Conservation (phyloP, 208 protist genomes). For the Trypanosoma caninum region DNA sequence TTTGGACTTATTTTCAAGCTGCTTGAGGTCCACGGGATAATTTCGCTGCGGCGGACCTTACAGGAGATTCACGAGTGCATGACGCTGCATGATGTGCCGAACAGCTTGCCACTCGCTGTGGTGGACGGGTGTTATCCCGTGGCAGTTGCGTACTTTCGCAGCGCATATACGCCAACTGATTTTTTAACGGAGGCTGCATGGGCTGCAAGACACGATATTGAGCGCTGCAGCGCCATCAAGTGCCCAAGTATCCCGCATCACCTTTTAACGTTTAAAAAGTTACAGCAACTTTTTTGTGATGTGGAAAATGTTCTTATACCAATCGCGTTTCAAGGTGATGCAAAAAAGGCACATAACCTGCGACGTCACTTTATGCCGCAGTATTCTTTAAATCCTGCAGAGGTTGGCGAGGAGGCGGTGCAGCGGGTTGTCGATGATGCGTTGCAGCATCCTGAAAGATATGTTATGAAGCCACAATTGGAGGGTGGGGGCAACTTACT, state of each 20-base stretch:
- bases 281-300: conserved; percentile 92
- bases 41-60: conserved; percentile 83
- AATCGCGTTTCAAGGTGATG: conserved; percentile 52
- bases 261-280: conserved; percentile 94
- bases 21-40: conserved; percentile 68
- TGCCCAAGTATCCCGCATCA: conserved; percentile 95
- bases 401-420: conserved; percentile 32
- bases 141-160: conserved; percentile 91
- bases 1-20: conserved; percentile 78
- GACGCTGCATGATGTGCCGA: conserved; percentile 20
- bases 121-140: conserved; percentile 61
- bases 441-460: conserved; percentile 63
- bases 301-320: conserved; percentile 54
- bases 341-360: conserved; percentile 38
- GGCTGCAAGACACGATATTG: conserved; percentile 66
- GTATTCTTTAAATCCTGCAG: conserved; percentile 82
- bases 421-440: conserved; percentile 69
- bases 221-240: conserved; percentile 89
- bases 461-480: conserved; percentile 95
- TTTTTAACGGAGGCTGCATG: conserved; percentile 77
- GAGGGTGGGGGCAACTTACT: conserved; percentile 95
- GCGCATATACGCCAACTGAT: conserved; percentile 92
- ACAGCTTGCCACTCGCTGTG: conserved; percentile 49
- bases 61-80: conserved; percentile 57
- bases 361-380: conserved; percentile 78